These are phyloP conservation scores for Botrytis sinoallii DNA, from an alignment of 2,329 filamentous ascomycete genomes.

Conservation along the genomic window DNA sequence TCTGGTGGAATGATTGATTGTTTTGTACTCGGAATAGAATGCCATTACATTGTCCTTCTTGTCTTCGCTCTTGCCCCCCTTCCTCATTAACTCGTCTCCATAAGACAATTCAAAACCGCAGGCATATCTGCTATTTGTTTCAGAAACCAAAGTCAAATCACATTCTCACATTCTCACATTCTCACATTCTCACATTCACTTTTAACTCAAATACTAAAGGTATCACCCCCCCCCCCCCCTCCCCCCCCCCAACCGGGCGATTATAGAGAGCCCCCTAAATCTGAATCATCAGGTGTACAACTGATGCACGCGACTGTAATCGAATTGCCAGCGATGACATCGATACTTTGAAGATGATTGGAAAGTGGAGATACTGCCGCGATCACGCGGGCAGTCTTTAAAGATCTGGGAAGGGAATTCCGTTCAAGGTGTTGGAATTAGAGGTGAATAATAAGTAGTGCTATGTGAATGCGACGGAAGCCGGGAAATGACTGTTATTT, in stretches of 20 bases:
- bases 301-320: background rate
- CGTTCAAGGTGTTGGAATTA: background rate
- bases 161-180: background rate
- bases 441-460: no score
- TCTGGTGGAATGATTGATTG: no score
- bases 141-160: no score
- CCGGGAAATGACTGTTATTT: no score
- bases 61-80: background rate
- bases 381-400: background rate
- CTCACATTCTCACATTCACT: background rate
- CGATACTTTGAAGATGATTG: background rate
- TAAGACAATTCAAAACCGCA: fast-evolving
- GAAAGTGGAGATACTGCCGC: background rate
- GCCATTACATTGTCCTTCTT: background rate
- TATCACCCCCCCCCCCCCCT: background rate
- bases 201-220: background rate
- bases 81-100: background rate
- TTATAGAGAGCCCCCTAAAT: background rate
- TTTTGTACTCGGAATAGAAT: background rate
- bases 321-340: background rate
- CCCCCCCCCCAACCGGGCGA: no score
- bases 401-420: fast-evolving
- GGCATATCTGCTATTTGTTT: no score
- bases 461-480: background rate
- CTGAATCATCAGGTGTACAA: background rate